Conservation (phyloP, 2,329 filamentous ascomycete species). For the Aspergillus aculeatus region DNA sequence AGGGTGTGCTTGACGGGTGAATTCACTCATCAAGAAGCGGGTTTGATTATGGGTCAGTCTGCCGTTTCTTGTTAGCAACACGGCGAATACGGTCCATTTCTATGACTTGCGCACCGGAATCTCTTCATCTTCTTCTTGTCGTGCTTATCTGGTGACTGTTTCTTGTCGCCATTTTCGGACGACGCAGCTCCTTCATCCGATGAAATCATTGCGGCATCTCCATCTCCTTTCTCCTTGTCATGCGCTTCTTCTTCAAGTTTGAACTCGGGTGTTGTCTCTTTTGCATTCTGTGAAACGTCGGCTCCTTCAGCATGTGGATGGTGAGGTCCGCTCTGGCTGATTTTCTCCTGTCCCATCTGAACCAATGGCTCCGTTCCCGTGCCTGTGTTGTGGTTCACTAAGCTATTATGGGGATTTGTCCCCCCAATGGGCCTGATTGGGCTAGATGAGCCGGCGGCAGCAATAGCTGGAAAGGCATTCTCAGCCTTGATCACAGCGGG, state of each 20-base stretch:
- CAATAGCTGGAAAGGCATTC: slow-evolving; percentile 25
- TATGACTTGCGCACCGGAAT: slow-evolving; percentile 37
- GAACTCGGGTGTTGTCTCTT: slow-evolving; percentile 12
- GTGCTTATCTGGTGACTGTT: slow-evolving; percentile 27
- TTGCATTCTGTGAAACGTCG: slow-evolving; percentile 15
- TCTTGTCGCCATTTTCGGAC: slow-evolving; percentile 30
- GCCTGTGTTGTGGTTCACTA: slow-evolving; percentile 16
- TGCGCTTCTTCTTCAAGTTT: slow-evolving; percentile 14
- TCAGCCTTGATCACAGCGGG: slow-evolving; percentile 27
- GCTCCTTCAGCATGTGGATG: slow-evolving; percentile 17
- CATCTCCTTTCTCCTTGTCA: slow-evolving; percentile 20
- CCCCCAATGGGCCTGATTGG: slow-evolving; percentile 18
- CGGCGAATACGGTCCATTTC: background rate
- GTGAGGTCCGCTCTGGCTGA: slow-evolving; percentile 21
- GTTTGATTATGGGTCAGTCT: slow-evolving; percentile 95
- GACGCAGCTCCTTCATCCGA: slow-evolving; percentile 31
- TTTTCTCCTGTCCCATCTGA: slow-evolving; percentile 28
- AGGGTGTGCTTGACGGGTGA: slow-evolving; percentile 89
- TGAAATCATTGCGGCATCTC: slow-evolving; percentile 23
- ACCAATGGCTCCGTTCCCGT: slow-evolving; percentile 21
- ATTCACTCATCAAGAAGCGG: slow-evolving; percentile 96
- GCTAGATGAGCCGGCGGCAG: slow-evolving; percentile 13
- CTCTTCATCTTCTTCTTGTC: slow-evolving; percentile 47
- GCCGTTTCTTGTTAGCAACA: slow-evolving; percentile 10
- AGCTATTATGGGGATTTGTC: slow-evolving; percentile 19